Evolutionary conservation across 352 stramenopile genomes (phyloP), one percentile per base, ranked within the genome.

Genomic region (Labyrinthula sp.): DNA sequence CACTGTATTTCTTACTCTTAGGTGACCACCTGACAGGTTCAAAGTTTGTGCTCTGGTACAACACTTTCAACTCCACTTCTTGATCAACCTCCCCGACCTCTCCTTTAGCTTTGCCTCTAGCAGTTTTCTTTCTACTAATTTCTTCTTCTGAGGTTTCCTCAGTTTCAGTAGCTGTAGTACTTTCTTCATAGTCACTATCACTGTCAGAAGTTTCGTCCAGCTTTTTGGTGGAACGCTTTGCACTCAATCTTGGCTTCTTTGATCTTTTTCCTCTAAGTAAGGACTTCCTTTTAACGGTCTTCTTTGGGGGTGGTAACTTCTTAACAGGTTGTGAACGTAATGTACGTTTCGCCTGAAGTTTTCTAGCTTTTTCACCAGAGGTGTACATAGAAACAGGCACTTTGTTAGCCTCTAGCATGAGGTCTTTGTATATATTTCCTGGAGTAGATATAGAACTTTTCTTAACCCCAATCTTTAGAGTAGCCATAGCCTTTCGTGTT

Each of bases 41-140:
- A n/a, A n/a, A n/a, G n/a, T n/a, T n/a, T n/a, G n/a, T n/a, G n/a
- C n/a, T n/a, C n/a, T n/a, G n/a, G n/a, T n/a, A n/a, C n/a, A n/a
- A n/a, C n/a, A 36, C 29, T 40, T 64, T 36, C 10, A n/a, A 39
- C 26, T 45, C 39, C n/a, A 45, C 46, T 3, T 74, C 66, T 5
- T 73, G 60, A 12, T 69, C 57, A 27, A 65, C 62, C 30, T 50
- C 48, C 9, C 35, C 54, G 30, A 10, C 41, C 29, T 4, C 37
- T n/a, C n/a, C n/a, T n/a, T n/a, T n/a, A n/a, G n/a, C n/a, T n/a
- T n/a, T n/a, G n/a, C n/a, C 10, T 12, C 24, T 8, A 14, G 18
- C 17, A 26, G 14, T 1, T 39, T 60, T 29, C 24, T 47, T 38
- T 0, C 35, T 48, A 25, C 38, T 34, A 1, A 39, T 1, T 47